Base-by-base conservation (phyloP, 192 early-diverging fungal genomes). In the Oehlia diaphana region DNA sequence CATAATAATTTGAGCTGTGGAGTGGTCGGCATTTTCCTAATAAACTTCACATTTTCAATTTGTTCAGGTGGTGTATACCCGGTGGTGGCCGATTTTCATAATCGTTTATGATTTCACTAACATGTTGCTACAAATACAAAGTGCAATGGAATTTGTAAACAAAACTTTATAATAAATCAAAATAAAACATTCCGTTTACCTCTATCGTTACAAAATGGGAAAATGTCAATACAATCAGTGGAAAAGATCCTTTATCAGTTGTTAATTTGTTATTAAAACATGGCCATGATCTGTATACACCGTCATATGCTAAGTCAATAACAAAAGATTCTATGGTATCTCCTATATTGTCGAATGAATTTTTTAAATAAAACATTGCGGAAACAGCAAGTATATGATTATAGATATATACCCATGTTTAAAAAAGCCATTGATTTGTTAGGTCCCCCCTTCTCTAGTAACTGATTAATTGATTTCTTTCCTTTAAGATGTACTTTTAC, bases 401-500 rank as follows among this genome's bases (percentile, higher is more conserved):
- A 73, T 73, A 1, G 31, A 58, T 0, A 58, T 72, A 73, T 76
- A 63, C 31, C 37, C 10, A 76, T 63, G 9, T 76, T 76, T 39
- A 63, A 76, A 65, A 76, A 63, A 42, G 63, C n/a, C n/a, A 76
- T 14, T 76, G 23, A 14, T 65, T 63, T 76, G 8, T 39, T 76
- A 64, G 74, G 62, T 10, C 6, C 74, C 19, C 31, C 63, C 53
- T 75, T 76, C 58, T 79, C 78, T 26, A 49, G n/a, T 10, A 72
- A 69, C 14, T 50, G 35, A 26, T 74, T 80, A 65, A 80, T 75
- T 65, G 58, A 71, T 62, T 74, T 63, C 37, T 65, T 64, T 23
- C 61, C 71, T 80, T 73, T 63, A 7, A 80, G n/a, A 42, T 75
- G 71, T 23, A 80, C 72, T 65, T 80, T 80, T 23, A 74, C 6